These are phyloP conservation scores for Chrysanthemum makinoi DNA, from an alignment of 129 eudicot genomes.

Conservation along the genomic window DNA sequence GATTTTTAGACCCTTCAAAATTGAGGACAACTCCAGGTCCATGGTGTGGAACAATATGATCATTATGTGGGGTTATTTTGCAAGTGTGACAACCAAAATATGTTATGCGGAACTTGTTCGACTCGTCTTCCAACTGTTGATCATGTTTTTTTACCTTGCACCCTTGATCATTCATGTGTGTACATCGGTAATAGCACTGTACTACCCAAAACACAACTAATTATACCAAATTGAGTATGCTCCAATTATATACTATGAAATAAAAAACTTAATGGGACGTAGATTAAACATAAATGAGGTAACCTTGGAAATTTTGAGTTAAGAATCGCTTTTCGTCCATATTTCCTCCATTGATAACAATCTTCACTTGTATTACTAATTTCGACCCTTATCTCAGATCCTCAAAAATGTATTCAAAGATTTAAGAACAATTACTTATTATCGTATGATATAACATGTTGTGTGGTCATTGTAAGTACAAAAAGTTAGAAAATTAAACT, in stretches of 20 bases:
- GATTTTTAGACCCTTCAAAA: slow-evolving; percentile 8
- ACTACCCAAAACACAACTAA: background rate
- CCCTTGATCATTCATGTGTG: slow-evolving; percentile 39
- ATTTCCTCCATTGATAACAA: slow-evolving; percentile 59
- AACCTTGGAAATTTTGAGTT: slow-evolving; percentile 49
- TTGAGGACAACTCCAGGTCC: background rate
- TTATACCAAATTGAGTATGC: too few species aligned
- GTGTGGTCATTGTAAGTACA: background rate
- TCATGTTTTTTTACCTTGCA: slow-evolving; percentile 56
- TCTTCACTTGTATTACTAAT: slow-evolving; percentile 30
- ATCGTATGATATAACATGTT: background rate
- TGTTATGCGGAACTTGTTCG: slow-evolving; percentile 34
- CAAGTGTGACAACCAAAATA: slow-evolving; percentile 52
- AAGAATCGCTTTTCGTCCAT: slow-evolving; percentile 48
- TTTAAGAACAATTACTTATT: background rate
- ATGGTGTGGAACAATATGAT: background rate
- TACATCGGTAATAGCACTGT: slow-evolving; percentile 49
- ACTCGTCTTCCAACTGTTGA: slow-evolving; percentile 36
- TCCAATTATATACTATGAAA: too few species aligned
- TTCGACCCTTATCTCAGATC: slow-evolving; percentile 27
- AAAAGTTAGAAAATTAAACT: background rate
- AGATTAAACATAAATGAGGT: too few species aligned
- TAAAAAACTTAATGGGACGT: too few species aligned
- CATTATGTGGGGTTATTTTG: background rate
- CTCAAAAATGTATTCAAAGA: background rate